Evolutionary conservation across 441 rosid genomes (phyloP), one percentile per base, ranked within the genome.

Genomic region (Jatropha multifida): DNA sequence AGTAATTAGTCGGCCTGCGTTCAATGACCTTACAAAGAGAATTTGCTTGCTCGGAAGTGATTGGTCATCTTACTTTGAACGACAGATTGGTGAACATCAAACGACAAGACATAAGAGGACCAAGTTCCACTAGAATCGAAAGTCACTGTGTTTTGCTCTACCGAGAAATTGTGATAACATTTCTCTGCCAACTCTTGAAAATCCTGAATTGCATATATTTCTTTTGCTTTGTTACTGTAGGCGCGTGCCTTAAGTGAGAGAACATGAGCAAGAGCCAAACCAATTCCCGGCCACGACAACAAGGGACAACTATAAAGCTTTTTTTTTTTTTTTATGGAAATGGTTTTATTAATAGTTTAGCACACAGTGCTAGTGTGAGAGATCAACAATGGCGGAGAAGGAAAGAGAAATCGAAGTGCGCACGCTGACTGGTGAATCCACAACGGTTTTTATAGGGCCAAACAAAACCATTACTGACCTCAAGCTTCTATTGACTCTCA

Each of bases 171-270:
- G 76, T 85, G 65, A 92, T 86, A 20, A 91, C 93, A 77, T 82
- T 87, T 79, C 83, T 90, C 89, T 91, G 94, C 97, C 97, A 87
- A 73, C 95, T 79, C 82, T 93, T 92, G 76, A 90, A 91, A 82
- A 95, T 93, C 90, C 94, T 93, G 23, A 23, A 23, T 23, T 23
- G 23, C 23, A 23, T 23, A 23, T 23, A 32, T 32, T 32, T 32
- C 32, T 32, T 32, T 32, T 2, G 32, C 32, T 1, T 1, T 32
- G 32, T 32, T 32, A 1, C 32, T 32, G 2, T 32, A 32, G 32
- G 56, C 59, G 51, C 60, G 59, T 49, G 72, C 8, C 40, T 32
- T 23, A n/a, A n/a, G 17, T 5, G 38, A 41, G 23, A 5, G 52
- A 51, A 71, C 38, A 65, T 60, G 65, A 5, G 64, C 15, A 13